Evolutionary conservation across 345 rosid genomes (phyloP).

Genomic region (Litchi chinensis): DNA sequence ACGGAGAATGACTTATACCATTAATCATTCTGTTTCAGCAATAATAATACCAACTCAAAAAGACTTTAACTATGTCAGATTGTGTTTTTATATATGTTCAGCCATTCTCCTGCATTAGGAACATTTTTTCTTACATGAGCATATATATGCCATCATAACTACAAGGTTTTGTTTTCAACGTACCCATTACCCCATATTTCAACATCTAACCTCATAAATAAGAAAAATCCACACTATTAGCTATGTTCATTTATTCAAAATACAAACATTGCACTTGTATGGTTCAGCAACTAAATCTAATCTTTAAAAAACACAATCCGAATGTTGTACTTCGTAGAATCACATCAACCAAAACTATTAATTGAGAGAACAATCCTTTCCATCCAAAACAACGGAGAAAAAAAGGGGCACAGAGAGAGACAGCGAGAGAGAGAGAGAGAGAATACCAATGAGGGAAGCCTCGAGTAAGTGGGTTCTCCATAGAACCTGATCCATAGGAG

Average conservation of each 20-base stretch:
- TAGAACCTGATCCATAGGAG: conserved; percentile 98
- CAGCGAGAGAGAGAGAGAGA: not conserved
- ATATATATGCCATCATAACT: not conserved
- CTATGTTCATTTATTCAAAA: not conserved
- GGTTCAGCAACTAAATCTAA: not conserved
- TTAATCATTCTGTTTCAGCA: not conserved
- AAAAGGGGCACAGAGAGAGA: not conserved
- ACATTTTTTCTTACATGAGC: not conserved
- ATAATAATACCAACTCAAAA: not conserved
- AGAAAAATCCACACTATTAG: not conserved
- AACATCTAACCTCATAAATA: not conserved
- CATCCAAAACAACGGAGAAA: not conserved
- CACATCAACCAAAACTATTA: too few relatives aligned
- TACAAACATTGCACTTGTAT: not conserved
- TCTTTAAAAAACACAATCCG: not conserved
- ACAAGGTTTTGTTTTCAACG: not conserved
- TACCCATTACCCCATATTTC: not conserved
- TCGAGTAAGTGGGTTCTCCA: conserved; percentile 99
- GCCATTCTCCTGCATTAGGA: not conserved
- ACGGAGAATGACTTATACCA: not conserved
- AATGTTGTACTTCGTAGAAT: too few relatives aligned
- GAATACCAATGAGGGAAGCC: conserved; percentile 88
- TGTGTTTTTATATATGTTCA: not conserved
- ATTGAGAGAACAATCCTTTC: not conserved
- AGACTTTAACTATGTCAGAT: not conserved